Evolutionary conservation across 2,329 filamentous ascomycete species (phyloP).

Genomic region (Zymoseptoria ardabiliae): DNA sequence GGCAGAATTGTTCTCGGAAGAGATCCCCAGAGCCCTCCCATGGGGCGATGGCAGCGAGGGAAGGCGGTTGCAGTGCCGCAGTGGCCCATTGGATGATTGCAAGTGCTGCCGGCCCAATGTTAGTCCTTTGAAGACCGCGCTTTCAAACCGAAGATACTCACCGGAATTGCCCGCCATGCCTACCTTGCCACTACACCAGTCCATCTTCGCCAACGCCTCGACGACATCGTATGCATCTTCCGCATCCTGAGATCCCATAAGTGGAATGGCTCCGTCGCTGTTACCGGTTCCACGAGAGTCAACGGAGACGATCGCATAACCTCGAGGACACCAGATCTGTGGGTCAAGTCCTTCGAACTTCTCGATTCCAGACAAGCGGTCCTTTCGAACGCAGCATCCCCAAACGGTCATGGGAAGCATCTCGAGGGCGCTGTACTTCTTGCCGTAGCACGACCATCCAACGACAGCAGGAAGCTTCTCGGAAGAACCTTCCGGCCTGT

Average conservation of each 20-base stretch:
- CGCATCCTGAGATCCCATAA: constrained; percentile 39
- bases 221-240: constrained; percentile 42
- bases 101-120: too few relatives aligned
- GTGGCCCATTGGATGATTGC: constrained; percentile 37
- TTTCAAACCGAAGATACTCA: not conserved
- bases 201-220: constrained; percentile 34
- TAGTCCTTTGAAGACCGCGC: not conserved
- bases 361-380: constrained; percentile 27
- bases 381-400: constrained; percentile 32
- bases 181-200: constrained; percentile 40
- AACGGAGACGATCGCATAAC: constrained; percentile 30
- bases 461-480: constrained; percentile 35
- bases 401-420: constrained; percentile 35
- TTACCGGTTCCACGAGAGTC: constrained; percentile 26
- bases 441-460: constrained; percentile 41
- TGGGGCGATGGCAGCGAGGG: constrained; percentile 37
- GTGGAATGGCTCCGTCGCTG: constrained; percentile 31
- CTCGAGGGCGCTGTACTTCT: constrained; percentile 35
- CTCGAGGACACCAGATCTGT: constrained; percentile 25
- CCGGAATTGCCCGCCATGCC: constrained; percentile 39
- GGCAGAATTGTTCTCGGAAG: constrained; percentile 41
- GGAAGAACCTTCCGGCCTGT: constrained; percentile 32
- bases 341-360: constrained; percentile 41
- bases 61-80: constrained; percentile 36
- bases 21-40: constrained; percentile 43